Percentiles rank a stretch among this genome's conserved stretches.
Evolutionary conservation across 2,329 filamentous ascomycete species (phyloP).

Genomic region (Zalaria sp.): DNA sequence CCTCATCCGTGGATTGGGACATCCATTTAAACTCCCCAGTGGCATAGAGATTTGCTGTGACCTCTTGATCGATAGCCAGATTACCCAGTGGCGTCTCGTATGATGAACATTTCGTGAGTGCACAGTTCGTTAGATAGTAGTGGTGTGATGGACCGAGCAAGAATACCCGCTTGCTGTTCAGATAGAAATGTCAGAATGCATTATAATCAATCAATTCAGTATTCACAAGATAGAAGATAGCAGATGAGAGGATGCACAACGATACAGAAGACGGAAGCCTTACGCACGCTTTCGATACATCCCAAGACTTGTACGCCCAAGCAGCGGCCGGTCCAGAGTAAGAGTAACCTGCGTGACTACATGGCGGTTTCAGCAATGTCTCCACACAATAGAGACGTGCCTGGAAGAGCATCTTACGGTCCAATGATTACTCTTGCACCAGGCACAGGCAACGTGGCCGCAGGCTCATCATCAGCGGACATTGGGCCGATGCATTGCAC

Average conservation of each 20-base stretch:
- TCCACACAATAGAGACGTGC: slow-evolving; percentile 11
- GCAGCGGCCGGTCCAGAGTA: slow-evolving; percentile 88
- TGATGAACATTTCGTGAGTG: slow-evolving; percentile 55
- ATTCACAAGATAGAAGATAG: neutral
- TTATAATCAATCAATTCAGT: neutral
- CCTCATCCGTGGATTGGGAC: slow-evolving; percentile 51
- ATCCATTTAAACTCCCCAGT: slow-evolving; percentile 52
- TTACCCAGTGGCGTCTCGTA: slow-evolving; percentile 66
- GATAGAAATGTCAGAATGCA: neutral
- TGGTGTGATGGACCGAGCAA: slow-evolving; percentile 88
- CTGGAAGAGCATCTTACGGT: slow-evolving; percentile 45
- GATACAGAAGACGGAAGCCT: neutral
- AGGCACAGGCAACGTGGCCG: slow-evolving; percentile 45
- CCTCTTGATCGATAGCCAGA: slow-evolving; percentile 48
- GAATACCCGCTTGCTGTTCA: slow-evolving; percentile 65
- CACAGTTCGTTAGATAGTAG: slow-evolving; percentile 62
- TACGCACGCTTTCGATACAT: slow-evolving; percentile 58
- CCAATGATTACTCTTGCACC: slow-evolving; percentile 79
- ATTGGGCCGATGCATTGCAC: slow-evolving; percentile 45
- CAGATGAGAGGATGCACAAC: neutral
- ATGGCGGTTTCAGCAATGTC: slow-evolving; percentile 10
- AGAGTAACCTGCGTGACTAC: slow-evolving; percentile 80
- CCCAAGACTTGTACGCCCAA: slow-evolving; percentile 84
- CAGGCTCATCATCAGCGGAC: slow-evolving; percentile 20
- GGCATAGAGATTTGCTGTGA: slow-evolving; percentile 36